phyloP scores from a whole-genome alignment of 2,329 filamentous ascomycete species.

The Verticillium alfalfae region DNA sequence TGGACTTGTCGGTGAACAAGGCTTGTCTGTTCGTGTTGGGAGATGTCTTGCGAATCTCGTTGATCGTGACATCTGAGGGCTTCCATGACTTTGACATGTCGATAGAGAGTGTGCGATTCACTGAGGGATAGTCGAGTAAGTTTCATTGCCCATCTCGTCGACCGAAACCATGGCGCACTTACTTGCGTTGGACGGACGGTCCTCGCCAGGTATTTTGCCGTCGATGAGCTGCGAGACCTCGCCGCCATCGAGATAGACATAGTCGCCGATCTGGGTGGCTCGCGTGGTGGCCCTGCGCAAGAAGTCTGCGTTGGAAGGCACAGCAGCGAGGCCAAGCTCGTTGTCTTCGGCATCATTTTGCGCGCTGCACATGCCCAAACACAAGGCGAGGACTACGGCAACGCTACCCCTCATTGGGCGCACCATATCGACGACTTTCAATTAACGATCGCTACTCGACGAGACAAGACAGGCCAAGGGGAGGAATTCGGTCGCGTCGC shows the following conservation, averaged over 20 bases:
- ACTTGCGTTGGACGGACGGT: slow-evolving; percentile 16
- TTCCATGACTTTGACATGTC: slow-evolving; percentile 25
- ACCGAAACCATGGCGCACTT: slow-evolving; percentile 1
- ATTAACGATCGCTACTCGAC: neutral
- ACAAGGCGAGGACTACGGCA: neutral
- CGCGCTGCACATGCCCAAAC: neutral
- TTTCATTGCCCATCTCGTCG: neutral
- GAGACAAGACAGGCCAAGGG: too few species aligned
- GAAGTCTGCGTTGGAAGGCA: neutral
- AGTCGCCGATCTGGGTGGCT: slow-evolving; percentile 23
- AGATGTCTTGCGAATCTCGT: slow-evolving; percentile 19
- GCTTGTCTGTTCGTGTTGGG: slow-evolving; percentile 22
- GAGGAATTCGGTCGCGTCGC: too few species aligned
- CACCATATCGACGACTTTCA: neutral
- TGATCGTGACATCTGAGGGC: slow-evolving; percentile 22
- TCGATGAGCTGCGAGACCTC: slow-evolving; percentile 20
- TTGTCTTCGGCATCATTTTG: neutral
- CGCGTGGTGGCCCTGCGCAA: neutral
- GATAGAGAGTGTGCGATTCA: slow-evolving; percentile 26
- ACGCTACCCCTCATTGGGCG: neutral
- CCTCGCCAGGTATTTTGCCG: slow-evolving; percentile 12
- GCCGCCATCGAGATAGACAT: slow-evolving; percentile 31
- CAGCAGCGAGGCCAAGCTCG: neutral
- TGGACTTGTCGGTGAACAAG: slow-evolving; percentile 23
- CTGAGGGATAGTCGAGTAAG: slow-evolving; percentile 7